Evolutionary conservation across 2,329 filamentous ascomycete species (phyloP), one percentile per base, ranked within the genome.

Genomic region (Fusarium buxicola): DNA sequence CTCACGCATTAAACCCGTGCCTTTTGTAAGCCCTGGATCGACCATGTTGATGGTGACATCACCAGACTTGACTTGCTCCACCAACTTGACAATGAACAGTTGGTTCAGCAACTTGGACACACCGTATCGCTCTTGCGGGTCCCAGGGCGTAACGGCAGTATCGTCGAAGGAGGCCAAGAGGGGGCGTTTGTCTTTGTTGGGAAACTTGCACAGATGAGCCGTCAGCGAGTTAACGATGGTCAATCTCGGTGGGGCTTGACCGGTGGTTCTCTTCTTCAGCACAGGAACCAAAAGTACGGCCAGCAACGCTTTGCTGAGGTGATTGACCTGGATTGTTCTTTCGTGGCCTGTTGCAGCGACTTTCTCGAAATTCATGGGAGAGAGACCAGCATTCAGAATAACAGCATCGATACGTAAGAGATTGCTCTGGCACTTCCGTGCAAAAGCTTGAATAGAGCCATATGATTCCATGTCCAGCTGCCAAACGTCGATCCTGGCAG

Each of bases 51-150:
- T 61, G 16, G 76, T 60, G 1, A 78, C 72, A n/a, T 77, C 70
- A 5, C 74, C 53, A 0, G 74, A 27, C 1, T 53, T 51, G 8
- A 82, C 72, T 1, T 75, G 68, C 8, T 77, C 72, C 2, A 73
- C 70, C n/a, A 80, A 69, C 12, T 77, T 74, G 15, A 77, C 73
- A 7, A 78, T 65, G 40, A 81, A 77, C 2, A 77, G 52, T 11
- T 76, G 73, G 4, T 41, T 55, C 4, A 77, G 52, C 5, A 77
- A 32, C 44, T 78, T 78, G 2, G 72, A 73, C 2, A 55, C 59
- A 5, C 58, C 55, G 36, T 77, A 78, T 43, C 65, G 60, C 40
- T 74, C 69, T 2, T 48, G 6, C 0, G 54, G 18, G 49, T 67
- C 55, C 54, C 62, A 76, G 1, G 58, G 56, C 4, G 52, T 63